Evolutionary conservation across 2,329 filamentous ascomycete genomes (phyloP).

Genomic region (Beauveria medogensis): DNA sequence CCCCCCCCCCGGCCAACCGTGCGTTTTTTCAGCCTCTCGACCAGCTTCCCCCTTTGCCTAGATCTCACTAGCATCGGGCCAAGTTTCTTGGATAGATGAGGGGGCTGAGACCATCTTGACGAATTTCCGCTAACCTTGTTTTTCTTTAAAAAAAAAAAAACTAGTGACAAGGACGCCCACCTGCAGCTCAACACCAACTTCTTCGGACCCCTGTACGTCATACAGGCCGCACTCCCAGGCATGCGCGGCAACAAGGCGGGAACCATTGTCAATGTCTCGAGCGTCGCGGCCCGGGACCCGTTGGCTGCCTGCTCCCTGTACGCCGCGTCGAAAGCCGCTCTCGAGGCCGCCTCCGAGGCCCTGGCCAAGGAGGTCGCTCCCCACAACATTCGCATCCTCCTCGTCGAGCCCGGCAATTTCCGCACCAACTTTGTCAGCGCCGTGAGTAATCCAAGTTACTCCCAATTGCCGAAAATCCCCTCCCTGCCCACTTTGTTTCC

Average conservation of each 20-base stretch:
- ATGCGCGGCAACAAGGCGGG: conserved; percentile 34
- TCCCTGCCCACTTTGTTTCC: neutral
- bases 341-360: conserved; percentile 33
- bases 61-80: too few species aligned
- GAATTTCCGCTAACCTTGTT: neutral
- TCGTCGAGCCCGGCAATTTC: conserved; percentile 43
- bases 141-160: too few species aligned
- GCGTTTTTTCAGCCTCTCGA: too few species aligned
- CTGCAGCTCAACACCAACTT: conserved; percentile 40
- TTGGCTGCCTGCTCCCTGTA: conserved; percentile 35
- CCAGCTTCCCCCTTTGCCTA: too few species aligned
- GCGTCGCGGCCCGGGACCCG: conserved; percentile 33
- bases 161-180: conserved; percentile 30
- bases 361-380: conserved; percentile 34
- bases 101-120: too few species aligned
- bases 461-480: too few species aligned
- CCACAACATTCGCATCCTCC: conserved; percentile 34
- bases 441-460: conserved; percentile 1
- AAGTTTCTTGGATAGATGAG: too few species aligned
- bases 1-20: too few species aligned
- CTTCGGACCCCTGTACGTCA: conserved; percentile 39
- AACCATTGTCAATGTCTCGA: conserved; percentile 38
- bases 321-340: conserved; percentile 36
- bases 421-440: conserved; percentile 37
- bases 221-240: conserved; percentile 37